Percentiles rank a stretch among this genome's conserved stretches.
Conservation (phyloP, 805 yeast species). For the Schwanniomyces vanrijiae region DNA sequence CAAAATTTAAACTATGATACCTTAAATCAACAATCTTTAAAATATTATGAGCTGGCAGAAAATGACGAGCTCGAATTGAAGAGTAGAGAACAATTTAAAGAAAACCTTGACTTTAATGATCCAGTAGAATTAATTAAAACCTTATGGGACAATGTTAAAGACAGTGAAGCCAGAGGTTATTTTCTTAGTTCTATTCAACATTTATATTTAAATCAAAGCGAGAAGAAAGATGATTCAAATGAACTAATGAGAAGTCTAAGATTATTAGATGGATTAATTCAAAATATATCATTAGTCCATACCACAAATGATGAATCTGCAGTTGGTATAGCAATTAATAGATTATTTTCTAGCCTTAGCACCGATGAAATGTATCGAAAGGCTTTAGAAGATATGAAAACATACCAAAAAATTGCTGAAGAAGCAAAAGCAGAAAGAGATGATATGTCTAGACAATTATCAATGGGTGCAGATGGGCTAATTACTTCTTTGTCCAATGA, state of each 20-base stretch:
- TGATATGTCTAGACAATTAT: constrained; percentile 62
- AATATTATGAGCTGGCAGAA: constrained; percentile 56
- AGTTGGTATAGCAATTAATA: constrained; percentile 73
- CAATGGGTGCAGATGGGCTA: constrained; percentile 76
- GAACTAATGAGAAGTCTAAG: constrained; percentile 54
- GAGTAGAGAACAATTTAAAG: constrained; percentile 30
- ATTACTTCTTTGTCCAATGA: constrained; percentile 61
- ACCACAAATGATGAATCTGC: constrained; percentile 48
- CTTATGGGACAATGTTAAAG: constrained; percentile 56
- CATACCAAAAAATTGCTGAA: constrained; percentile 51
- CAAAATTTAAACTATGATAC: constrained; percentile 54
- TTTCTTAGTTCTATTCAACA: constrained; percentile 67
- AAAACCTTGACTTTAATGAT: constrained; percentile 59
- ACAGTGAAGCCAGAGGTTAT: constrained; percentile 58
- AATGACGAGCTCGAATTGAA: constrained; percentile 52
- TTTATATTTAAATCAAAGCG: constrained; percentile 55
- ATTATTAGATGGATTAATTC: constrained; percentile 63
- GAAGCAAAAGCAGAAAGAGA: constrained; percentile 59
- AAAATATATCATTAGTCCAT: constrained; percentile 57
- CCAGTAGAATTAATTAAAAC: constrained; percentile 69
- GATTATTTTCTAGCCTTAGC: constrained; percentile 66
- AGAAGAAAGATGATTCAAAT: constrained; percentile 45
- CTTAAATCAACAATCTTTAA: constrained; percentile 64
- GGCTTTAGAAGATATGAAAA: constrained; percentile 58
- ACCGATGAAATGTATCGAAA: constrained; percentile 85